These are phyloP conservation scores for Dothistroma septosporum DNA, from an alignment of 2,329 filamentous ascomycete species.

Conservation along the genomic window DNA sequence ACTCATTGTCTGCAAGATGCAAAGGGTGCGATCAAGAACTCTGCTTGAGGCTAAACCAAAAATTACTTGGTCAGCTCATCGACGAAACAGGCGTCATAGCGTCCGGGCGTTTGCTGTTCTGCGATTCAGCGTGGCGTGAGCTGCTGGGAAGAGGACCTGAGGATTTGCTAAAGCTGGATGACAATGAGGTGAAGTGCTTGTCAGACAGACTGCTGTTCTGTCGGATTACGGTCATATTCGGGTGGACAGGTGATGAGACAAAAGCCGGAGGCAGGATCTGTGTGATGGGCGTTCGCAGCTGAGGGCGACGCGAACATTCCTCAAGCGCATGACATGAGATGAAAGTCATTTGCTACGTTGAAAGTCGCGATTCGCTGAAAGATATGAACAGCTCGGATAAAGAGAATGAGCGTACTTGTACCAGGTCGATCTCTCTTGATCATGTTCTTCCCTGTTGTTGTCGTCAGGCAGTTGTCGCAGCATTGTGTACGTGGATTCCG, in stretches of 20 bases:
- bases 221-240: conserved; percentile 54
- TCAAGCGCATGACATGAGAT: too few relatives aligned
- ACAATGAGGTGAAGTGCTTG: conserved; percentile 45
- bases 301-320: too few relatives aligned
- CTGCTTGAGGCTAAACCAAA: conserved; percentile 40
- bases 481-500: neutral
- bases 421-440: too few relatives aligned
- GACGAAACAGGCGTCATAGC: conserved; percentile 56
- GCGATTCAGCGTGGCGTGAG: conserved; percentile 50
- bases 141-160: conserved; percentile 45
- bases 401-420: too few relatives aligned
- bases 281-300: conserved; percentile 44
- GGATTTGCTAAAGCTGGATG: conserved; percentile 41
- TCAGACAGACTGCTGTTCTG: conserved; percentile 52
- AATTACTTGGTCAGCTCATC: conserved; percentile 42
- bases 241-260: conserved; percentile 43
- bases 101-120: conserved; percentile 53
- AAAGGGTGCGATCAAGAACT: conserved; percentile 40
- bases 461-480: too few relatives aligned
- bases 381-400: too few relatives aligned
- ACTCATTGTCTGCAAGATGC: conserved; percentile 39
- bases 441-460: too few relatives aligned
- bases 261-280: conserved; percentile 33
- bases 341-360: too few relatives aligned
- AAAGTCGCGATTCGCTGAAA: too few relatives aligned